Evolutionary conservation across 306 rosid genomes (phyloP), one percentile per base, ranked within the genome.

Genomic region (Lathyrus oleraceus): DNA sequence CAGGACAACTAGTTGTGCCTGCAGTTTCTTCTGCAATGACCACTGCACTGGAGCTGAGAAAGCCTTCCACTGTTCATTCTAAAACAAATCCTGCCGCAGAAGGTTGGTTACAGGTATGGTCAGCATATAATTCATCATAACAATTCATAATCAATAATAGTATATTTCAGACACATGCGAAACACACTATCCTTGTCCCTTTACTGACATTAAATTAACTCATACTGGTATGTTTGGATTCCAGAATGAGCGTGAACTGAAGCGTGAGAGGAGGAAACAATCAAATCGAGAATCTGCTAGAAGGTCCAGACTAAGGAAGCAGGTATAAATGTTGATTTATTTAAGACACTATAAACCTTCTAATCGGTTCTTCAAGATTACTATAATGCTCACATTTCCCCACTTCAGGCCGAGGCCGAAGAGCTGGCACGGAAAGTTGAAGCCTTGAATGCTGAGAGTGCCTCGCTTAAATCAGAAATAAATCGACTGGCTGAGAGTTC

Each of bases 211-310:
- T 54, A 35, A 39, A 47, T 48, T 70, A 11, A 30, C 62, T 65
- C 48, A 5, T 71, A 62, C 72, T 60, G 69, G 30, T 68, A 14
- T 74, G 67, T 54, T 56, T 72, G 54, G 74, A 64, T 64, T 75
- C 11, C 7, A 93, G 98, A 90, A 83, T 85, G 97, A 93, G 5
- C 83, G 95, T 21, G 98, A 93, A 72, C 75, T 82, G 27, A 93
- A 93, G 73, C 85, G 96, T 8, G 98, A 93, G 79, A 88, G 87
- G 82, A 85, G 98, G 80, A 93, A 93, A 81, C 98, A 93, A 77
- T 93, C 98, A 11, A 93, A 93, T 67, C 82, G 98, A 57, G 98
- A 93, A 78, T 93, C 98, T 48, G 98, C 98, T 61, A 84, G 98
- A 77, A 81, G 98, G 69, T 93, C 98, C 43, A 89, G 98, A 81